Percentiles rank a stretch among this genome's conserved stretches.
Evolutionary conservation across 192 early-diverging fungal species (phyloP).

Genomic region (Entomortierella lignicola): DNA sequence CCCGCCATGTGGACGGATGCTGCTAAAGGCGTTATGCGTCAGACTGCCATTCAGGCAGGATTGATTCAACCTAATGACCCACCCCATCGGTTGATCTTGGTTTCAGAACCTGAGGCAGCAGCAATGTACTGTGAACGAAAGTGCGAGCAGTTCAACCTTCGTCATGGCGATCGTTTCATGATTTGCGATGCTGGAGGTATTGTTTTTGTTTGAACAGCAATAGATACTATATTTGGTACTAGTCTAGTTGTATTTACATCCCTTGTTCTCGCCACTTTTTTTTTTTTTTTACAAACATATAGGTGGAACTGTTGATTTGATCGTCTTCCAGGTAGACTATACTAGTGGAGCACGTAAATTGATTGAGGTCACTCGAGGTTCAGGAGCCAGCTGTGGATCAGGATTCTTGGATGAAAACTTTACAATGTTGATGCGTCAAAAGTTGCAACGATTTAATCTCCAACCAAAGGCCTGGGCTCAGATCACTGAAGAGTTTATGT

Average conservation of each 20-base stretch:
- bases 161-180: conserved; percentile 53
- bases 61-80: conserved; percentile 58
- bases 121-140: conserved; percentile 68
- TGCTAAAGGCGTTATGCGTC: conserved; percentile 67
- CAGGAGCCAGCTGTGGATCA: conserved; percentile 62
- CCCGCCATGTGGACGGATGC: conserved; percentile 67
- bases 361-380: conserved; percentile 59
- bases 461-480: conserved; percentile 58
- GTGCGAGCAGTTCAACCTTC: conserved; percentile 57
- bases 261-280: neutral
- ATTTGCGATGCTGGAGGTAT: conserved; percentile 57
- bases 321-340: conserved; percentile 58
- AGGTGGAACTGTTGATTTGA: conserved; percentile 59
- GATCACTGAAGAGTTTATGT: conserved; percentile 58
- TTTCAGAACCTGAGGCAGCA: conserved; percentile 66
- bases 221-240: neutral
- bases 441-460: conserved; percentile 48
- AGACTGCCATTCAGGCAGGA: conserved; percentile 65
- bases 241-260: too few relatives aligned
- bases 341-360: conserved; percentile 54
- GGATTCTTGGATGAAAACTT: conserved; percentile 61
- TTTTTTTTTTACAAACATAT: neutral
- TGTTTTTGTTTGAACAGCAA: too few relatives aligned
- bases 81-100: conserved; percentile 59
- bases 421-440: conserved; percentile 42